Evolutionary conservation across 305 asterid species (phyloP).

Genomic region (Plantago coronopus): DNA sequence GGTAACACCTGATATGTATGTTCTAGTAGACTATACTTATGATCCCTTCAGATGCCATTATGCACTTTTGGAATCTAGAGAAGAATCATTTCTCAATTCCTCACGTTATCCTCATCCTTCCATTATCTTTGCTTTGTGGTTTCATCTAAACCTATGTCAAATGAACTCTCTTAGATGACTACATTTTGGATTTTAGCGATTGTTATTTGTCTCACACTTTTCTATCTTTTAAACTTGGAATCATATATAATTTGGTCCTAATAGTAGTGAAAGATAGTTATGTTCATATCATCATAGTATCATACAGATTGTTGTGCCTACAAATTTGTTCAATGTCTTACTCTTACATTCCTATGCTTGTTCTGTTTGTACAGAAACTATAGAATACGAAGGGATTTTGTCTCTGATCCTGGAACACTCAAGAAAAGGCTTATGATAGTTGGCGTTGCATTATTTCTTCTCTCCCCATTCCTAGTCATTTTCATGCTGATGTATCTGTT

Average conservation of each 20-base stretch:
- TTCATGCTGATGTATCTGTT: conserved; percentile 96
- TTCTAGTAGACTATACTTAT: background rate
- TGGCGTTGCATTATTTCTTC: conserved; percentile 71
- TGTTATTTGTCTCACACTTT: no score
- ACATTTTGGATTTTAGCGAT: no score
- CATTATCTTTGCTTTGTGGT: background rate
- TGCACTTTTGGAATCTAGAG: background rate
- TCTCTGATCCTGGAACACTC: conserved; percentile 73
- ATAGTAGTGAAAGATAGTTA: no score
- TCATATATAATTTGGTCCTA: no score
- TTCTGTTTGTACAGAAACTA: conserved; percentile 60
- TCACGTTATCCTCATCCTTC: background rate
- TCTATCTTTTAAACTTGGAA: no score
- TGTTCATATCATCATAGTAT: no score
- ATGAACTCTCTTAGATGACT: background rate
- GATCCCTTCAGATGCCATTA: background rate
- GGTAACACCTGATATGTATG: no score
- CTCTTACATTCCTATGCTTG: conserved; percentile 8
- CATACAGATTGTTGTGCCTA: conserved; percentile 1
- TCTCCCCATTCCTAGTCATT: conserved; percentile 93
- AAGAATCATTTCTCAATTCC: background rate
- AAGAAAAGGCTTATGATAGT: conserved; percentile 88
- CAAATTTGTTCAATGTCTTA: background rate
- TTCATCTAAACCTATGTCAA: background rate
- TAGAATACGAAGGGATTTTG: conserved; percentile 71